Percentiles rank a stretch among this genome's conserved stretches.
phyloP scores from a whole-genome alignment of 139 green algal species.

The Chlamydomonas asymmetrica region DNA sequence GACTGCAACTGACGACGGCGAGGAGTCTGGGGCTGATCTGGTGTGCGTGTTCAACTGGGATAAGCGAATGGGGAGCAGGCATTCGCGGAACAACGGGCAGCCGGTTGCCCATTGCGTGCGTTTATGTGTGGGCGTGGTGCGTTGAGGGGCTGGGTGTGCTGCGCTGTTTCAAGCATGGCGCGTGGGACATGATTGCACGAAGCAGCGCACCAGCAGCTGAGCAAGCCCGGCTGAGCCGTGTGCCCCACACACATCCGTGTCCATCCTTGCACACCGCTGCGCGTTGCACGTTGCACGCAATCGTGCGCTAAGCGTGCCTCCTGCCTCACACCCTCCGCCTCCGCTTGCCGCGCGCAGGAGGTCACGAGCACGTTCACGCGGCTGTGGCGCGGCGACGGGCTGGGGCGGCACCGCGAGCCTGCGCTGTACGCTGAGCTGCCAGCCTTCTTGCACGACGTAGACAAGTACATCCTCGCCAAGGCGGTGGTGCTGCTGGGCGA shows the following conservation, averaged over 20 bases:
- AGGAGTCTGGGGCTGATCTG: neutral
- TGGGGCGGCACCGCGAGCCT: slow-evolving; percentile 15
- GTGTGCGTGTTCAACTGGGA: neutral
- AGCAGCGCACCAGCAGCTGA: neutral
- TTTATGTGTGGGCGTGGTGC: too few species aligned
- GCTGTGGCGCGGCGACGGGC: slow-evolving; percentile 25
- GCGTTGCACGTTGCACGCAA: too few species aligned
- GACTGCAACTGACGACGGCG: neutral
- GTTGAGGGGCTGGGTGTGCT: too few species aligned
- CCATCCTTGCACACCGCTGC: too few species aligned
- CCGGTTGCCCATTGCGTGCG: too few species aligned
- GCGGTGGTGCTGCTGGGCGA: slow-evolving; percentile 15
- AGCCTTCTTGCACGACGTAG: neutral
- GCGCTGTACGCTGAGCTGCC: slow-evolving; percentile 18
- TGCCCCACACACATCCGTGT: neutral
- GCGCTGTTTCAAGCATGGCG: neutral
- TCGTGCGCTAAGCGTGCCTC: too few species aligned
- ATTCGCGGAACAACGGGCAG: too few species aligned
- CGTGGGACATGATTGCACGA: neutral
- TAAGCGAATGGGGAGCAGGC: too few species aligned
- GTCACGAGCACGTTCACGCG: slow-evolving; percentile 20
- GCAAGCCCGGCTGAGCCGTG: neutral
- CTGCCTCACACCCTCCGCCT: too few species aligned
- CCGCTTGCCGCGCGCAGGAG: neutral
- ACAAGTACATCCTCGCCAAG: slow-evolving; percentile 22